Base-by-base conservation (phyloP, 495 filamentous ascomycete genomes). In the Xylaria longipes region DNA sequence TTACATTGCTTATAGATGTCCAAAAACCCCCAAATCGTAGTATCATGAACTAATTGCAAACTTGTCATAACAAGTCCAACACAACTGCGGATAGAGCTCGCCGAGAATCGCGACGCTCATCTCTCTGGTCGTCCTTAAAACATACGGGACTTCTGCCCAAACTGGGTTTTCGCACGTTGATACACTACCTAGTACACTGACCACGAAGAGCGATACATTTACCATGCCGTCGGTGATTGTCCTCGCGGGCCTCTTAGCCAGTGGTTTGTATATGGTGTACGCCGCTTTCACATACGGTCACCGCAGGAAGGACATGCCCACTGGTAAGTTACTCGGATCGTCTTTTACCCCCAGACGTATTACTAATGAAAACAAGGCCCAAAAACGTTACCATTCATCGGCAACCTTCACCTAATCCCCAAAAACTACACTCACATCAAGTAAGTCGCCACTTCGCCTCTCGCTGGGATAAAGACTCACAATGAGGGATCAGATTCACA, bases 371-470 rank as follows among this genome's bases (percentile, higher is more conserved):
- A 39, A 29, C 25, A 20, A 77, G 82, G 82, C 2, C 82, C 82
- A 41, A 77, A 78, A 39, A 83, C 81, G 0, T 29, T 84, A 22
- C 83, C 83, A 5, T 45, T 84, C 48, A 71, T 84, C 6, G 83
- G 82, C 25, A 84, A 84, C 68, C 54, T 82, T 11, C 81, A 80
- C 9, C 75, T 80, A 66, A 56, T 77, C 11, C 61, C 61, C 1
- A 65, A 31, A 14, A 63, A 25, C 22, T 41, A 43, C 37, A 63
- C 37, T n/a, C 27, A 77, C 77, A 74, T 77, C 57, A 48, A 66
- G 66, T 64, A 62, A 27, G 60, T 33, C 9, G 1, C 27, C 27
- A 14, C 29, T 17, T 17, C 11, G 33, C 4, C 2, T 35, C 54
- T 11, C 20, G 7, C 4, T 2, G 33, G 4, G 1, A 6, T 35